Evolutionary conservation across 2,329 filamentous ascomycete genomes (phyloP).

Genomic region (Penicillium thymicola): DNA sequence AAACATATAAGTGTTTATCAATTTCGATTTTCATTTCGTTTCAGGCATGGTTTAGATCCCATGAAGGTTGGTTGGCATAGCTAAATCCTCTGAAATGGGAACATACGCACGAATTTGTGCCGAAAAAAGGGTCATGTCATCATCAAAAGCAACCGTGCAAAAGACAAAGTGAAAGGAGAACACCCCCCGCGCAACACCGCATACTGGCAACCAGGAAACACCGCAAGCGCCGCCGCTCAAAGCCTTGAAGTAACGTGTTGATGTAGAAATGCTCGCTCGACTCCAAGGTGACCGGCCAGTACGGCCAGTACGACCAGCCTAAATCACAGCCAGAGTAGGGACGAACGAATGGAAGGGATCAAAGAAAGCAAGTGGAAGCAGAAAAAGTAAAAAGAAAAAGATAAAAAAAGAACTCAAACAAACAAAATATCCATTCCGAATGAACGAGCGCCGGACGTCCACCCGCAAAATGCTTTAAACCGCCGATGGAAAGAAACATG

Average conservation of each 20-base stretch:
- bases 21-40: background rate
- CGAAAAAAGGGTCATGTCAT: conserved; percentile 26
- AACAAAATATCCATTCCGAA: background rate
- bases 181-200: conserved; percentile 21
- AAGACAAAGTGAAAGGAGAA: conserved; percentile 13
- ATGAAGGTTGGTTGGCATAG: background rate
- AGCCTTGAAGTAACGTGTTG: conserved; percentile 18
- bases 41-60: background rate
- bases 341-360: background rate
- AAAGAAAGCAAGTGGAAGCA: conserved; percentile 9
- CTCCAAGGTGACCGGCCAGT: background rate
- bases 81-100: conserved; percentile 4
- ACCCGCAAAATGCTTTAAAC: conserved; percentile 24
- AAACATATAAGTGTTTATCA: background rate
- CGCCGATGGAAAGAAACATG: conserved; percentile 22
- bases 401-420: background rate
- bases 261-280: background rate
- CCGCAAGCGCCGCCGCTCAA: conserved; percentile 34
- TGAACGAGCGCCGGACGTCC: conserved; percentile 9
- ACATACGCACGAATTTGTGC: background rate
- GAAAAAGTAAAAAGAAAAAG: conserved; percentile 8
- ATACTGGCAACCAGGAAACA: conserved; percentile 24
- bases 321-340: background rate
- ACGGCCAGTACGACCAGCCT: background rate
- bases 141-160: conserved; percentile 20